Percentiles rank a stretch among this genome's conserved stretches.
Evolutionary conservation across 495 filamentous ascomycete species (phyloP).

Genomic region (Lepraria neglecta): DNA sequence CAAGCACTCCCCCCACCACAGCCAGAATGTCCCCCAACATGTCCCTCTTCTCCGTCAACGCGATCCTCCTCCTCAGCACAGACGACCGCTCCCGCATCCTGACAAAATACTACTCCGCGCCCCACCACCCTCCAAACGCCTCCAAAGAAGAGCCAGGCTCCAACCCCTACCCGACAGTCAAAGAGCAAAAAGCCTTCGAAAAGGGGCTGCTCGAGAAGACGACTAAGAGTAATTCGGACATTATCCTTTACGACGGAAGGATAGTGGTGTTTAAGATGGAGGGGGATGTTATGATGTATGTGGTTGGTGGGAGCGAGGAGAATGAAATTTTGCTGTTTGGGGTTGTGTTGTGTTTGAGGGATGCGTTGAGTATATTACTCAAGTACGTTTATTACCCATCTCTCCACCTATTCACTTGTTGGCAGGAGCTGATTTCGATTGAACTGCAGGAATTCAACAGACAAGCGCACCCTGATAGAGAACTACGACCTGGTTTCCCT

Average conservation of each 20-base stretch:
- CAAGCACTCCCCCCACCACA: constrained; percentile 7
- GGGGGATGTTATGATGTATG: constrained; percentile 94
- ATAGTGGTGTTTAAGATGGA: constrained; percentile 97
- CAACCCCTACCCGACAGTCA: constrained; percentile 82
- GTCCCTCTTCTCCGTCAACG: constrained; percentile 87
- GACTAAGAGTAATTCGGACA: constrained; percentile 86
- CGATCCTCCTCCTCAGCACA: constrained; percentile 81
- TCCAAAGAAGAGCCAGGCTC: constrained; percentile 51
- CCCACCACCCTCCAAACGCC: constrained; percentile 61
- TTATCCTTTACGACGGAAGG: constrained; percentile 92
- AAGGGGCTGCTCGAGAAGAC: constrained; percentile 95
- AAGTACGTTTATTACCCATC: constrained; percentile 55
- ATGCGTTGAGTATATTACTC: constrained; percentile 84
- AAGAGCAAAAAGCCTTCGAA: constrained; percentile 91
- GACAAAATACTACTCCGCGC: constrained; percentile 89
- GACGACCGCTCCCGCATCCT: constrained; percentile 88
- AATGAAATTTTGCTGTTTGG: constrained; percentile 96
- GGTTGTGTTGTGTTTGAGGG: constrained; percentile 78
- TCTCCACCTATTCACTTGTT: constrained; percentile 2
- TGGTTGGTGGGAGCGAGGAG: constrained; percentile 85
- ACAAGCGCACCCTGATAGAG: constrained; percentile 95
- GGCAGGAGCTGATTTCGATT: constrained; percentile 3
- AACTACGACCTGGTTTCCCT: constrained; percentile 93
- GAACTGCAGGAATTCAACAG: constrained; percentile 67
- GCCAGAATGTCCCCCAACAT: constrained; percentile 51